These are phyloP conservation scores for Saccharomyces hybrid DNA, from an alignment of 1,139 yeast species.

Conservation along the genomic window DNA sequence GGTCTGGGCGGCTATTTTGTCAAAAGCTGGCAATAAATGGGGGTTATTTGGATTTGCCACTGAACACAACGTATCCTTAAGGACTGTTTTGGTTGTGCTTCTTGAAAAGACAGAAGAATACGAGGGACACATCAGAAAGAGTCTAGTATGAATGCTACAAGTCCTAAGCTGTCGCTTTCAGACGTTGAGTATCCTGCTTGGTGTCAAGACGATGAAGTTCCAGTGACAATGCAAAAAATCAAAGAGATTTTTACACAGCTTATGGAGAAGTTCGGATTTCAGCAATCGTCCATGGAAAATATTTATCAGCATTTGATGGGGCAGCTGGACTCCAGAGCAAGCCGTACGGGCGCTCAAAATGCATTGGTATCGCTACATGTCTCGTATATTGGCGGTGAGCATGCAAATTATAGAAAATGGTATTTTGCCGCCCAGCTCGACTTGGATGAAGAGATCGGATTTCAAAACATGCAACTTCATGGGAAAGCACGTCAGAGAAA, in stretches of 20 bases:
- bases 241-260: slow-evolving; percentile 48
- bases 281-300: slow-evolving; percentile 52
- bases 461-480: slow-evolving; percentile 36
- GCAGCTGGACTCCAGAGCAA: slow-evolving; percentile 60
- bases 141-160: background rate
- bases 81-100: too few species aligned
- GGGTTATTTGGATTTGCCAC: too few species aligned
- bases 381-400: slow-evolving; percentile 64
- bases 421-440: slow-evolving; percentile 66
- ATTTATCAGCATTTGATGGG: slow-evolving; percentile 59
- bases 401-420: slow-evolving; percentile 66
- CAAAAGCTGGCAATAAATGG: too few species aligned
- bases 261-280: slow-evolving; percentile 59
- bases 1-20: too few species aligned
- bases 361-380: slow-evolving; percentile 61
- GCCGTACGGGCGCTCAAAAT: slow-evolving; percentile 48
- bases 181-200: slow-evolving; percentile 31
- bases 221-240: slow-evolving; percentile 43
- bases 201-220: slow-evolving; percentile 33
- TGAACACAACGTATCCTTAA: too few species aligned
- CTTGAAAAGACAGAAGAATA: too few species aligned
- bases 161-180: slow-evolving; percentile 15
- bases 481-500: slow-evolving; percentile 34
- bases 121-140: background rate
- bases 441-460: slow-evolving; percentile 53